Percentiles rank a stretch among this genome's conserved stretches.
phyloP scores from a whole-genome alignment of 1,284 basidiomycete species.

The Cutaneotrichosporon dermatis region DNA sequence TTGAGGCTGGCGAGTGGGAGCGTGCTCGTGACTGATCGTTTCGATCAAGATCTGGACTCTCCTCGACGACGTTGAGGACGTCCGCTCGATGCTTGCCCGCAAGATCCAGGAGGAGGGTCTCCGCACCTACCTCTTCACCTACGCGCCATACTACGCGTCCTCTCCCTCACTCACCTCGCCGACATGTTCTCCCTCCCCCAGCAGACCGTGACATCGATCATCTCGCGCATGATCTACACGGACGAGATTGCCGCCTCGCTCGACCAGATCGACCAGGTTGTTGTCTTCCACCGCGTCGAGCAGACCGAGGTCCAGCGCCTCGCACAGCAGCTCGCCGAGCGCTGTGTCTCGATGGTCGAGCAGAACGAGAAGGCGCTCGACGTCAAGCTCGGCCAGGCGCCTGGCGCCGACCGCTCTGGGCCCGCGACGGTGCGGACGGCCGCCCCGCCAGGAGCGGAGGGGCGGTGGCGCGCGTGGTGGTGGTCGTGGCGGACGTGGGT shows the following conservation, averaged over 20 bases:
- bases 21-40: constrained; percentile 85
- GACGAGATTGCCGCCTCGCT: constrained; percentile 92
- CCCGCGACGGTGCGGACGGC: constrained; percentile 38
- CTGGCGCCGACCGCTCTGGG: constrained; percentile 58
- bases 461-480: constrained; percentile 31
- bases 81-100: constrained; percentile 87
- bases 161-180: constrained; percentile 81
- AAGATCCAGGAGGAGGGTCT: constrained; percentile 98
- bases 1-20: constrained; percentile 97
- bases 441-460: constrained; percentile 40
- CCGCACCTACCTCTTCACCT: constrained; percentile 97
- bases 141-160: constrained; percentile 90
- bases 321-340: constrained; percentile 81
- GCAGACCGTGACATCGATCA: constrained; percentile 79
- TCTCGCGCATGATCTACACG: constrained; percentile 98
- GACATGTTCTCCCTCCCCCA: constrained; percentile 80
- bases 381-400: constrained; percentile 69
- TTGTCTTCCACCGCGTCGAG: constrained; percentile 87
- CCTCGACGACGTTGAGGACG: constrained; percentile 78
- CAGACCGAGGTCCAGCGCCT: constrained; percentile 84
- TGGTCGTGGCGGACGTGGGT: constrained; percentile 26
- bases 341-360: constrained; percentile 81
- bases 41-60: constrained; percentile 98
- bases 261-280: constrained; percentile 78
- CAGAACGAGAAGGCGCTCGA: constrained; percentile 95